Evolutionary conservation across 2,329 filamentous ascomycete genomes (phyloP).

Genomic region (Ophiognomonia clavigignenti-juglandacearum): DNA sequence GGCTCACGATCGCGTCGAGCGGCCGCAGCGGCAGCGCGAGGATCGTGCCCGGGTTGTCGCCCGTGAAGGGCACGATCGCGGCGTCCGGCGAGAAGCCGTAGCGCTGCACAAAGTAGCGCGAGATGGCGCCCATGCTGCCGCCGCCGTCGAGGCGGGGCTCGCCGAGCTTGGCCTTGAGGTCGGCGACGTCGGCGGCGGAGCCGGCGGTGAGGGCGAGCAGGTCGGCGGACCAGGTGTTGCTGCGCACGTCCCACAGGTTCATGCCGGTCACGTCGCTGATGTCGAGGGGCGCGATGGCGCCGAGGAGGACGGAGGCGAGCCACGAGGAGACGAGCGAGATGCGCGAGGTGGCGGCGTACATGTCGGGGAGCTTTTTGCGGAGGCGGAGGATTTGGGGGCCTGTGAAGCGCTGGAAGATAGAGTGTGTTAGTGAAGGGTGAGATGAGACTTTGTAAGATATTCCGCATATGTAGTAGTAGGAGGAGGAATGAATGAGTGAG

Average conservation of each 20-base stretch:
- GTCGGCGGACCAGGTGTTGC: slow-evolving; percentile 66
- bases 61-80: slow-evolving; percentile 82
- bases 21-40: slow-evolving; percentile 82
- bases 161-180: slow-evolving; percentile 73
- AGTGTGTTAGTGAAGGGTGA: no score
- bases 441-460: no score
- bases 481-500: no score
- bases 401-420: slow-evolving; percentile 93
- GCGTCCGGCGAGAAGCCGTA: slow-evolving; percentile 74
- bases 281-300: slow-evolving; percentile 81
- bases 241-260: slow-evolving; percentile 89
- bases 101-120: slow-evolving; percentile 70
- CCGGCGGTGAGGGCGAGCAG: slow-evolving; percentile 74
- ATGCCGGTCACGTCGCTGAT: slow-evolving; percentile 94
- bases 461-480: not conserved
- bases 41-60: slow-evolving; percentile 95
- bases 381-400: slow-evolving; percentile 95
- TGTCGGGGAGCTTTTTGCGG: slow-evolving; percentile 70
- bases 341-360: slow-evolving; percentile 73
- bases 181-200: slow-evolving; percentile 46
- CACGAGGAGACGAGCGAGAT: slow-evolving; percentile 96
- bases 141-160: slow-evolving; percentile 77
- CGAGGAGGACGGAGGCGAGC: slow-evolving; percentile 84
- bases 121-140: slow-evolving; percentile 68
- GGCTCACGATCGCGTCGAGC: slow-evolving; percentile 87